These are phyloP conservation scores for Dactylellina sp. DNA, from an alignment of 2,329 filamentous ascomycete species.

Conservation along the genomic window DNA sequence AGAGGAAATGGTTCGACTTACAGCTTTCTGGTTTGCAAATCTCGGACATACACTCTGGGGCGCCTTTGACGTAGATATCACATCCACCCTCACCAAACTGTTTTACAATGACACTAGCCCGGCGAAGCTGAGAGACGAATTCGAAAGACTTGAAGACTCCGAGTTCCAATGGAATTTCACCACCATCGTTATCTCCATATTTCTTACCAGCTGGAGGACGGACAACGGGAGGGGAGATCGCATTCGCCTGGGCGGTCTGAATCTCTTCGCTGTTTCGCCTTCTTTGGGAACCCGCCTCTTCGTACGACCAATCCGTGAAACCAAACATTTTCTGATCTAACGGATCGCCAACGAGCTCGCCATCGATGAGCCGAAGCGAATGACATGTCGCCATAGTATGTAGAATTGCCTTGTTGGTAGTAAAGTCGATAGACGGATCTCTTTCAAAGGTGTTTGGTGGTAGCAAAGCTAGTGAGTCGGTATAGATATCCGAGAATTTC, in stretches of 20 bases:
- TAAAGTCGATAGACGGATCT: conserved; percentile 71
- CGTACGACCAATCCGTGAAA: conserved; percentile 91
- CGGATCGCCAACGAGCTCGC: conserved; percentile 90
- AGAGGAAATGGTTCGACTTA: conserved; percentile 65
- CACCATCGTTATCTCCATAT: conserved; percentile 64
- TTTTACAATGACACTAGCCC: conserved; percentile 91
- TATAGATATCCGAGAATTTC: conserved; percentile 79
- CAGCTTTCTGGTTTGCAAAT: conserved; percentile 87
- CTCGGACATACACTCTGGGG: conserved; percentile 94
- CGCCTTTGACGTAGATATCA: conserved; percentile 93
- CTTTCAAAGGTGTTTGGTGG: conserved; percentile 66
- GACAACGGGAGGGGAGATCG: conserved; percentile 85
- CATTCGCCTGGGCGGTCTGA: conserved; percentile 57
- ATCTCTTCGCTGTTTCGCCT: conserved; percentile 78
- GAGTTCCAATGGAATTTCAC: conserved; percentile 74
- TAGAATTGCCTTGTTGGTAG: conserved; percentile 75
- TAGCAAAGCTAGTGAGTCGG: conserved; percentile 68
- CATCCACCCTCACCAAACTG: conserved; percentile 86
- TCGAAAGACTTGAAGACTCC: conserved; percentile 93
- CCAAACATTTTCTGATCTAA: conserved; percentile 99
- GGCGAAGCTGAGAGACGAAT: conserved; percentile 90
- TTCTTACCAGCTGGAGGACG: conserved; percentile 76
- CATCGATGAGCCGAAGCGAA: conserved; percentile 85
- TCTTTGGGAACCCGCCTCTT: conserved; percentile 83
- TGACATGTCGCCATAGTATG: conserved; percentile 99